These are phyloP conservation scores for Sorghum bicolor DNA, from an alignment of 176 grass and related monocot genomes.

Conservation along the genomic window DNA sequence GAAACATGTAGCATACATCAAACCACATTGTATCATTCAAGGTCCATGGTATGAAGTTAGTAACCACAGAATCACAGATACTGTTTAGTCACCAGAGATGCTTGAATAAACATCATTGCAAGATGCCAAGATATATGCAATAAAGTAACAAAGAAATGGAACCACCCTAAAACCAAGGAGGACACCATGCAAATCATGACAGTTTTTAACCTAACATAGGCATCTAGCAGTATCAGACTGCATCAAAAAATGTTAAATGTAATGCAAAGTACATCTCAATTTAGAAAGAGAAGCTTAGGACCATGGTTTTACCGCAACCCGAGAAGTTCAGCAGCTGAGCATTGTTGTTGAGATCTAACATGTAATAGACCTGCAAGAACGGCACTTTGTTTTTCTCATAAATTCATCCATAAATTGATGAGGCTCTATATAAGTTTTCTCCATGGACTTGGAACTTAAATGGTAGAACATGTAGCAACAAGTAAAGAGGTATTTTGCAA, in stretches of 20 bases:
- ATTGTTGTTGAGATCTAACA: slow-evolving; percentile 70
- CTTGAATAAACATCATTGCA: neutral
- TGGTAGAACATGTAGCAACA: neutral
- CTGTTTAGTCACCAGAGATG: neutral
- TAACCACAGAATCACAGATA: neutral
- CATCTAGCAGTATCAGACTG: neutral
- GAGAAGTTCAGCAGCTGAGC: slow-evolving; percentile 76
- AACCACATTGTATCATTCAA: slow-evolving; percentile 13
- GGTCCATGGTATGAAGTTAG: slow-evolving; percentile 3
- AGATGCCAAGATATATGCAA: neutral
- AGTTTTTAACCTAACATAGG: neutral
- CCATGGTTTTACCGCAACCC: slow-evolving; percentile 77
- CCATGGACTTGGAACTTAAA: neutral
- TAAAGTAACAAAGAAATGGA: neutral
- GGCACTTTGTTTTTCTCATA: neutral
- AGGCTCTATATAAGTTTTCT: neutral
- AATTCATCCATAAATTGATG: neutral
- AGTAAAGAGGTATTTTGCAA: neutral
- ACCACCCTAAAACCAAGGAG: neutral
- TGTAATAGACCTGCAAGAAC: slow-evolving; percentile 94
- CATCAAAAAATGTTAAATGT: neutral
- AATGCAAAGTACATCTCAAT: neutral
- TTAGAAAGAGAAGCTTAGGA: neutral
- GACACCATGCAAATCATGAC: neutral
- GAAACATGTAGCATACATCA: neutral